These are phyloP conservation scores for Fusarium begoniae DNA, from an alignment of 2,329 filamentous ascomycete genomes.

Conservation along the genomic window DNA sequence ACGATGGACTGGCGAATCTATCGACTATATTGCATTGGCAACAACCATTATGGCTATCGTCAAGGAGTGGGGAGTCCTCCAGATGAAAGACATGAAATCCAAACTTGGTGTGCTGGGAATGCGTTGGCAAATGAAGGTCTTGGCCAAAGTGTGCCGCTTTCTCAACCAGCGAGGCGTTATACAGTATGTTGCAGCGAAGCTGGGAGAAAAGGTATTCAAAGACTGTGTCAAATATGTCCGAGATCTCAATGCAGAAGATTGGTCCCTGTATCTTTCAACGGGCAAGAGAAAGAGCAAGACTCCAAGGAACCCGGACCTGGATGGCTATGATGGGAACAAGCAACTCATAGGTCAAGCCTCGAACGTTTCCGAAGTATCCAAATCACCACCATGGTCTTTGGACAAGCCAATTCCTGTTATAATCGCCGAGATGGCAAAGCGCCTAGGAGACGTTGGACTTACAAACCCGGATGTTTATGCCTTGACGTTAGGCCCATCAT, in stretches of 20 bases:
- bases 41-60: conserved; percentile 66
- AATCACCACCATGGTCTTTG: conserved; percentile 46
- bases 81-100: conserved; percentile 64
- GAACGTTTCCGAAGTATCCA: conserved; percentile 38
- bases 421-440: conserved; percentile 44
- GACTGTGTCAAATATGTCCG: conserved; percentile 69
- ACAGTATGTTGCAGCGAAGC: conserved; percentile 65
- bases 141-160: conserved; percentile 67
- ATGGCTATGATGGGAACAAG: conserved; percentile 39
- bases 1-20: conserved; percentile 66
- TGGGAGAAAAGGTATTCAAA: conserved; percentile 64
- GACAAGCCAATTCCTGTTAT: conserved; percentile 48
- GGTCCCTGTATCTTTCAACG: conserved; percentile 63
- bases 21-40: conserved; percentile 66
- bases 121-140: conserved; percentile 67
- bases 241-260: conserved; percentile 65
- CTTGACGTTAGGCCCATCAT: conserved; percentile 49
- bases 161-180: conserved; percentile 65
- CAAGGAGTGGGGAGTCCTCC: conserved; percentile 67
- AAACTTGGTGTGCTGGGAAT: conserved; percentile 66
- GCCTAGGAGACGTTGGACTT: conserved; percentile 42
- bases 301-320: conserved; percentile 38
- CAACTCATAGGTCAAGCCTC: conserved; percentile 31
- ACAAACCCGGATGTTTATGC: conserved; percentile 51
- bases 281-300: conserved; percentile 50